Percentiles rank a stretch among this genome's conserved stretches.
phyloP scores from a whole-genome alignment of 257 asterid species.

The Nicotiana paniculata region DNA sequence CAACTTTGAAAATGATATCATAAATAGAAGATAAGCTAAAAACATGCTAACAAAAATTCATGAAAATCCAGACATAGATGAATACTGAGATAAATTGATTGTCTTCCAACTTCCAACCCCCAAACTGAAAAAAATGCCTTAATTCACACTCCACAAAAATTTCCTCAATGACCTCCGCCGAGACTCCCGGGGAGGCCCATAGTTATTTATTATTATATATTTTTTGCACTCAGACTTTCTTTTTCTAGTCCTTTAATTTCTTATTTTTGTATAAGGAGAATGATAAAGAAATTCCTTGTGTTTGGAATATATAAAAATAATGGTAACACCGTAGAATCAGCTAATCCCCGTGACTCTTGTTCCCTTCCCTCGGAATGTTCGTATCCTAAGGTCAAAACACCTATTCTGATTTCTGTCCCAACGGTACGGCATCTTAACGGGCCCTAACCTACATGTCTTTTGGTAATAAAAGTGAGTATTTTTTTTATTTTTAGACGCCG shows the following conservation, averaged over 20 bases:
- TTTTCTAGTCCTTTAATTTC: neutral
- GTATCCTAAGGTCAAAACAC: constrained; percentile 17
- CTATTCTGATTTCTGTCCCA: neutral
- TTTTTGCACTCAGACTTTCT: neutral
- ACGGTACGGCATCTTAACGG: constrained; percentile 5
- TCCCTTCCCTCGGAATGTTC: constrained; percentile 30
- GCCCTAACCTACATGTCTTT: constrained; percentile 9
- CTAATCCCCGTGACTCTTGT: constrained; percentile 46
- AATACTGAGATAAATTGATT: neutral
- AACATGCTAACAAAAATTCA: neutral
- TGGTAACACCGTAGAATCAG: constrained; percentile 37
- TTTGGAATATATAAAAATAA: neutral
- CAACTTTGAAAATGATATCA: too few relatives aligned
- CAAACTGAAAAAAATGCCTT: neutral
- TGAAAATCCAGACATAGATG: neutral
- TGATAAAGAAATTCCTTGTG: neutral
- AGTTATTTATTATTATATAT: constrained; percentile 14
- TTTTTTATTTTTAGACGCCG: too few relatives aligned
- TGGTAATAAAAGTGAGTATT: neutral
- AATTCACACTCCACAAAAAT: neutral
- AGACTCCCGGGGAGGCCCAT: constrained; percentile 47
- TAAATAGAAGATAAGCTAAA: neutral
- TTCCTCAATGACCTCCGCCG: constrained; percentile 47
- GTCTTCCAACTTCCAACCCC: neutral
- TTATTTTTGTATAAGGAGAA: neutral